Conservation (phyloP, 2,329 filamentous ascomycete species). For the Arthrobotrys entomopaga region DNA sequence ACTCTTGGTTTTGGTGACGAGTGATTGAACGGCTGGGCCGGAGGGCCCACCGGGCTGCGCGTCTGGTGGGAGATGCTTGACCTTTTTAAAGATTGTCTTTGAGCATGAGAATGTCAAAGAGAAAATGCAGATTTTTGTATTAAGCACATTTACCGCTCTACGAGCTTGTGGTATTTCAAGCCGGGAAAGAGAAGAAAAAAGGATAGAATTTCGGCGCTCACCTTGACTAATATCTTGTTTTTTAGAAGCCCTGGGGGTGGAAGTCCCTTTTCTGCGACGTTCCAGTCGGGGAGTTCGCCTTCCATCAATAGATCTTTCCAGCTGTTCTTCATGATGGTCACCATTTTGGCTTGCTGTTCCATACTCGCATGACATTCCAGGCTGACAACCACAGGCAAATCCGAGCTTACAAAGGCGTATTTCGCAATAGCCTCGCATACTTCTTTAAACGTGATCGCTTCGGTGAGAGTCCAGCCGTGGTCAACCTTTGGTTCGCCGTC, state of each 20-base stretch:
- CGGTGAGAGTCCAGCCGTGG: slow-evolving; percentile 87
- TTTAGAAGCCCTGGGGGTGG: slow-evolving; percentile 77
- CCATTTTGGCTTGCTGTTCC: slow-evolving; percentile 90
- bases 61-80: slow-evolving; percentile 57
- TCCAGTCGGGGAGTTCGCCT: slow-evolving; percentile 66
- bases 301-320: slow-evolving; percentile 82
- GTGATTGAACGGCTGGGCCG: slow-evolving; percentile 21
- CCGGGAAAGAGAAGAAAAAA: background rate
- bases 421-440: slow-evolving; percentile 84
- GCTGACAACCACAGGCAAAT: slow-evolving; percentile 87
- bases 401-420: slow-evolving; percentile 72
- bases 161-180: background rate
- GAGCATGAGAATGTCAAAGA: slow-evolving; percentile 41
- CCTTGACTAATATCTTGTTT: slow-evolving; percentile 84
- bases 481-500: slow-evolving; percentile 80
- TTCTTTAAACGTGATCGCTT: slow-evolving; percentile 84
- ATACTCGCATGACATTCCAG: slow-evolving; percentile 86
- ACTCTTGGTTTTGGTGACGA: slow-evolving; percentile 26
- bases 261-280: slow-evolving; percentile 63
- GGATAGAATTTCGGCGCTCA: slow-evolving; percentile 60
- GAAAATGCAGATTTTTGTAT: slow-evolving; percentile 19
- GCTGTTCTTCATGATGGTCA: slow-evolving; percentile 88
- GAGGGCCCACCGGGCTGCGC: slow-evolving; percentile 42
- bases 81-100: slow-evolving; percentile 57
- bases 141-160: slow-evolving; percentile 27